Evolutionary conservation across 257 asterid genomes (phyloP).

Genomic region (Lavandula angustifolia): DNA sequence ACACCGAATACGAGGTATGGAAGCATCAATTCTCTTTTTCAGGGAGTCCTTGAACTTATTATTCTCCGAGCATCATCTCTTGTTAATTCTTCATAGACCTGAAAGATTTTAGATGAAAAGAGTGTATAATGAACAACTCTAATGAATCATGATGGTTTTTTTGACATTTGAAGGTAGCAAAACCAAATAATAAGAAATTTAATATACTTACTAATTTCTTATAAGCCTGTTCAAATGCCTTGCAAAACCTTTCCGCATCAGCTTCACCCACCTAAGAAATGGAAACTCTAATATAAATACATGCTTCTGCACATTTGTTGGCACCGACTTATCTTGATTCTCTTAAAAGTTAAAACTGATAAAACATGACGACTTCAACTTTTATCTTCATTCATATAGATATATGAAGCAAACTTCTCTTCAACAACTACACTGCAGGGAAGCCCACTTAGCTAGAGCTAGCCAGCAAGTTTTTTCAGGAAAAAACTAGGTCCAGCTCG

Average conservation of each 20-base stretch:
- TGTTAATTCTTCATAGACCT: conserved; percentile 72
- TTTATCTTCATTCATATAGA: not conserved
- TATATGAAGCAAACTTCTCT: not conserved
- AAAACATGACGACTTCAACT: not conserved
- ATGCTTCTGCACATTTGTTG: conserved; percentile 6
- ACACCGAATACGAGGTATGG: not conserved
- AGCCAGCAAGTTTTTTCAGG: too few species aligned
- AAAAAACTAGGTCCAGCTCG: not conserved
- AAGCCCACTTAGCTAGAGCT: too few species aligned
- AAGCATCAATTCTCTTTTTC: conserved; percentile 4
- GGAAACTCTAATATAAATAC: conserved; percentile 11
- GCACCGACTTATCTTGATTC: conserved; percentile 14
- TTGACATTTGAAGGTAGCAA: conserved; percentile 7
- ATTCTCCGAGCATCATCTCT: conserved; percentile 59
- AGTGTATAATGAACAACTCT: not conserved
- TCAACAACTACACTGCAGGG: conserved; percentile 2
- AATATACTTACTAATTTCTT: conserved; percentile 59
- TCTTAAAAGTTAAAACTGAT: not conserved
- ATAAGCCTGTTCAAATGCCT: conserved; percentile 71
- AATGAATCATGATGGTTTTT: not conserved
- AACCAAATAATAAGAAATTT: conserved; percentile 17
- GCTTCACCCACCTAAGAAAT: conserved; percentile 59
- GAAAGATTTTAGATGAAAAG: conserved; percentile 28
- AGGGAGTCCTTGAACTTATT: conserved; percentile 37
- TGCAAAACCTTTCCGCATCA: conserved; percentile 72